phyloP scores from a whole-genome alignment of 306 rosid genomes.

The Casuarina equisetifolia region DNA sequence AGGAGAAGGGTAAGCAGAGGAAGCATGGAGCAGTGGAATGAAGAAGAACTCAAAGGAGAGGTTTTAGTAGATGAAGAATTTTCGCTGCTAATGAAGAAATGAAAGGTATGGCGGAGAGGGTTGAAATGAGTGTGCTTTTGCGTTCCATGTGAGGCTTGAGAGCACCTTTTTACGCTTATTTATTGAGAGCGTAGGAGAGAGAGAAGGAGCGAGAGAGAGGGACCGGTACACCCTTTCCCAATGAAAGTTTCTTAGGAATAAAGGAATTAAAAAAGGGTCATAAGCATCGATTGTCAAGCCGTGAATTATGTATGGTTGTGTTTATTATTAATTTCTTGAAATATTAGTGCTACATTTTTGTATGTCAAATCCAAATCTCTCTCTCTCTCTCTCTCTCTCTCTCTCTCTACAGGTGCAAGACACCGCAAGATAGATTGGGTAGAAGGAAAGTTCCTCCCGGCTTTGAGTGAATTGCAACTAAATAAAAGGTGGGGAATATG shows the following conservation, averaged over 20 bases:
- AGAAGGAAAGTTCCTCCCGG: conserved; percentile 51
- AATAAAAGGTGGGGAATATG: conserved; percentile 63
- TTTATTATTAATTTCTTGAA: conserved; percentile 24
- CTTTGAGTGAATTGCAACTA: conserved; percentile 71
- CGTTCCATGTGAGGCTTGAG: conserved; percentile 33
- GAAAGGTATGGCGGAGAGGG: conserved; percentile 29
- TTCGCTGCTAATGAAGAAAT: conserved; percentile 30
- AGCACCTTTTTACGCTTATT: conserved; percentile 36
- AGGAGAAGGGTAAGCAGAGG: conserved; percentile 47
- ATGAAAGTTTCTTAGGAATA: conserved; percentile 48
- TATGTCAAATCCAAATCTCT: conserved; percentile 11
- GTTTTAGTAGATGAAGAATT: conserved; percentile 25
- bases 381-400: conserved; percentile 17
- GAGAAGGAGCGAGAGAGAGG: conserved; percentile 28
- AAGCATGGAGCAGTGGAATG: conserved; percentile 67
- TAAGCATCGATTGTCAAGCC: conserved; percentile 53
- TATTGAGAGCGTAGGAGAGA: conserved; percentile 30
- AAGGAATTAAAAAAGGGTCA: conserved; percentile 37
- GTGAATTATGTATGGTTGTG: conserved; percentile 41
- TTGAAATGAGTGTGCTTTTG: conserved; percentile 42
- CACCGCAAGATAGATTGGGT: conserved; percentile 49
- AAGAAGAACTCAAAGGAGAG: conserved; percentile 25
- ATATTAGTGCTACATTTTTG: conserved; percentile 26
- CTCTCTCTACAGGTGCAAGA: conserved; percentile 6
- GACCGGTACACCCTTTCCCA: conserved; percentile 32